Conservation (phyloP, 169 alveolate genomes). For the Blepharisma undulans region DNA sequence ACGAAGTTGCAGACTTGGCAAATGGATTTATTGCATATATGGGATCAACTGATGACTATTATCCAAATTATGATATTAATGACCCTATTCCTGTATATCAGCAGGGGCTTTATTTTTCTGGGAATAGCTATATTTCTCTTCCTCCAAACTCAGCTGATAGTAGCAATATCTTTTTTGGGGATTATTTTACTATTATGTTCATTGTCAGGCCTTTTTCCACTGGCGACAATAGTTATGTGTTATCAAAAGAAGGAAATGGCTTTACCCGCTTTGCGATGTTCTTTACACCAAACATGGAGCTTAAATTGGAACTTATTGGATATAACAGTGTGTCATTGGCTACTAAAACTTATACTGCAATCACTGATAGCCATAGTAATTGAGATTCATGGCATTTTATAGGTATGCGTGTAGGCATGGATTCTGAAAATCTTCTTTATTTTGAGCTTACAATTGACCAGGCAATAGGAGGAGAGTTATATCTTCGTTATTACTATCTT, state of each 20-base stretch:
- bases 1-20: neutral
- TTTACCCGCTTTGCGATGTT: neutral
- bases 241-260: neutral
- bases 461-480: neutral
- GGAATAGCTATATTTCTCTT: neutral
- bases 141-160: slow-evolving; percentile 18
- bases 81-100: neutral
- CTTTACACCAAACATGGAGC: neutral
- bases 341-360: neutral
- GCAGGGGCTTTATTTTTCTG: neutral
- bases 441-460: neutral
- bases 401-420: neutral
- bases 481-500: no score
- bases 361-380: no score
- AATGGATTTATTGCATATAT: neutral
- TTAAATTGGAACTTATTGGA: neutral
- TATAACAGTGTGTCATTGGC: neutral
- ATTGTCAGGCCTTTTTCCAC: neutral
- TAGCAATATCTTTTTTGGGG: neutral
- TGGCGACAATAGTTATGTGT: neutral
- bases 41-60: neutral
- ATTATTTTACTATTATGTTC: neutral
- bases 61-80: neutral
- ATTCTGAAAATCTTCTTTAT: neutral
- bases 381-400: neutral